Evolutionary conservation across 2,329 filamentous ascomycete genomes (phyloP).

Genomic region (Grosmannia huntii): DNA sequence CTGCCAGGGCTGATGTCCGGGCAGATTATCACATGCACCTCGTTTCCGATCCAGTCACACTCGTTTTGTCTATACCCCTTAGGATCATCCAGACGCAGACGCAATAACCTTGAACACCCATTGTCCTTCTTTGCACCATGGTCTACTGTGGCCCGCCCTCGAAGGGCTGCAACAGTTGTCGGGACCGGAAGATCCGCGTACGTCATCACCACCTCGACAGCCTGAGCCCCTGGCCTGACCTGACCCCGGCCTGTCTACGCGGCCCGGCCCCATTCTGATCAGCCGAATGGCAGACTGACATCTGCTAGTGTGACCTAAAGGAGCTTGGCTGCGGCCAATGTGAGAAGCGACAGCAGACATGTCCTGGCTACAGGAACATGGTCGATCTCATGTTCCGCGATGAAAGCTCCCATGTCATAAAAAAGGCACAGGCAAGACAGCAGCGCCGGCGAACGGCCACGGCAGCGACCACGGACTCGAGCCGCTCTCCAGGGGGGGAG

Average conservation of each 20-base stretch:
- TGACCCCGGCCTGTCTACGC: no score
- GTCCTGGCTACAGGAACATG: constrained; percentile 42
- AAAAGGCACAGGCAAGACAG: constrained; percentile 31
- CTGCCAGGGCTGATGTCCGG: background rate
- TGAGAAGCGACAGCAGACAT: constrained; percentile 35
- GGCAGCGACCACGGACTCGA: constrained; percentile 5
- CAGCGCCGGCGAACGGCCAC: constrained; percentile 15
- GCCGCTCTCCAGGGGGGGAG: constrained; percentile 13
- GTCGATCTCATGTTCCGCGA: constrained; percentile 46
- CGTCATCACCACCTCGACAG: no score
- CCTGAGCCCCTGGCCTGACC: no score
- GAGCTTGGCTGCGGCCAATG: constrained; percentile 42
- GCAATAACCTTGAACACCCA: background rate
- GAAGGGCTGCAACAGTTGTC: constrained; percentile 41
- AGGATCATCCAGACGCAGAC: background rate
- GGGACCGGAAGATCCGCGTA: constrained; percentile 43
- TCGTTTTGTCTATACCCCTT: background rate
- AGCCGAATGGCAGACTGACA: background rate
- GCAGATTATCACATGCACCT: background rate
- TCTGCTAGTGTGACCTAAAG: constrained; percentile 36
- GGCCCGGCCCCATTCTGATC: no score
- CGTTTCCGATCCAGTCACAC: background rate
- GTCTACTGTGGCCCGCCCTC: constrained; percentile 46
- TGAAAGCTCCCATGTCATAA: constrained; percentile 41
- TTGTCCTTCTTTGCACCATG: constrained; percentile 22